Conservation (phyloP, 1,139 yeast genomes). For the Pichia sp. region DNA sequence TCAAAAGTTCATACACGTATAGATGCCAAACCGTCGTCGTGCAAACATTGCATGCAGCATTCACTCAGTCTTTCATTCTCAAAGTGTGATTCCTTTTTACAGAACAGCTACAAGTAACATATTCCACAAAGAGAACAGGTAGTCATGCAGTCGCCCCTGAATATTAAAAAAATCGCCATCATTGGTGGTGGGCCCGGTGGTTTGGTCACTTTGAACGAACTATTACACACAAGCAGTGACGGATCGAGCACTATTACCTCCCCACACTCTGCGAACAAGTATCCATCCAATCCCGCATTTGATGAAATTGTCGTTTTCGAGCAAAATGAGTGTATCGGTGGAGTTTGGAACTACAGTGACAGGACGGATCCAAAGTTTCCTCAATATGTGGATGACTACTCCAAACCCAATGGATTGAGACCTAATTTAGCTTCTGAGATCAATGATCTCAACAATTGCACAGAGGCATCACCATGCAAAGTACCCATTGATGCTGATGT, state of each 20-base stretch:
- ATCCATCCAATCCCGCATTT: constrained; percentile 21
- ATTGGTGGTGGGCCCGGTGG: constrained; percentile 18
- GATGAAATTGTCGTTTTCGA: constrained; percentile 32
- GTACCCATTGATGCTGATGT: no score
- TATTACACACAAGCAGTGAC: constrained; percentile 12
- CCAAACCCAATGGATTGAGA: constrained; percentile 13
- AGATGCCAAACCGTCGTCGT: no score
- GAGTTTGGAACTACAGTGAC: constrained; percentile 30
- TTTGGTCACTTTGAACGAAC: constrained; percentile 13
- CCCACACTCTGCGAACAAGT: constrained; percentile 4
- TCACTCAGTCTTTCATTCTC: no score
- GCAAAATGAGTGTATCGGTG: constrained; percentile 30
- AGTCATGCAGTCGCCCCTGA: no score
- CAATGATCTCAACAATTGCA: background rate
- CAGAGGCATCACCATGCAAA: no score
- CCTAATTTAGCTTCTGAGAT: constrained; percentile 5
- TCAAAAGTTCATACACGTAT: no score
- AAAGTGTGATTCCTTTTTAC: no score
- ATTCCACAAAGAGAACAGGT: no score
- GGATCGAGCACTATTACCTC: constrained; percentile 10
- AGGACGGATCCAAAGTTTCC: constrained; percentile 16
- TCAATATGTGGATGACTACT: constrained; percentile 6
- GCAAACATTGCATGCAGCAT: no score
- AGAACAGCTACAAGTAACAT: no score
- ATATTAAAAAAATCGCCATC: constrained; percentile 18